Conservation (phyloP, 306 rosid genomes). For the Prinsepia uniflora region DNA sequence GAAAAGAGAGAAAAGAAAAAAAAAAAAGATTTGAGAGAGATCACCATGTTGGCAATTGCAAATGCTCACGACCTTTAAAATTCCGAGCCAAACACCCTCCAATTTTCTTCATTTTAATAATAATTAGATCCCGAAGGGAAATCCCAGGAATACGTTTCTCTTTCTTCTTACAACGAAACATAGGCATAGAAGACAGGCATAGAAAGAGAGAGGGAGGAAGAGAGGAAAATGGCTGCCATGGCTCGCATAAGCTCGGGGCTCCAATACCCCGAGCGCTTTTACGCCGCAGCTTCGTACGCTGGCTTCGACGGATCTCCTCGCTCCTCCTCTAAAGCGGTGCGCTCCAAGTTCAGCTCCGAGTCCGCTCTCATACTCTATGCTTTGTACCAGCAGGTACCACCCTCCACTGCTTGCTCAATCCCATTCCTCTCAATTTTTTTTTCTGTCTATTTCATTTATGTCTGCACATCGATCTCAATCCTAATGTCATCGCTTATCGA, state of each 20-base stretch:
- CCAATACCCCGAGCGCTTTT: conserved; percentile 91
- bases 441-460: background rate
- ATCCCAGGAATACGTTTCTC: conserved; percentile 2
- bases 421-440: background rate
- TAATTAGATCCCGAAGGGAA: background rate
- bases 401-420: conserved; percentile 7
- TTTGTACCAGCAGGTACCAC: conserved; percentile 68
- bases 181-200: background rate
- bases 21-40: background rate
- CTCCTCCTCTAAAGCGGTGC: conserved; percentile 72
- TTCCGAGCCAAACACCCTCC: conserved; percentile 1
- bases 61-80: background rate
- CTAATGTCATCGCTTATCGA: background rate
- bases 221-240: conserved; percentile 40
- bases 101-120: background rate
- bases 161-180: background rate
- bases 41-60: too few relatives aligned
- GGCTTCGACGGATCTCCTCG: conserved; percentile 82
- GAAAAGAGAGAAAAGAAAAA: background rate
- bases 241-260: conserved; percentile 72
- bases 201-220: conserved; percentile 3
- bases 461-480: conserved; percentile 11
- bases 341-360: conserved; percentile 74
- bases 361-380: conserved; percentile 84
- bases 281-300: conserved; percentile 82